phyloP scores from a whole-genome alignment of 2,329 filamentous ascomycete species.

The Paecilomyces dactylethromorphus region DNA sequence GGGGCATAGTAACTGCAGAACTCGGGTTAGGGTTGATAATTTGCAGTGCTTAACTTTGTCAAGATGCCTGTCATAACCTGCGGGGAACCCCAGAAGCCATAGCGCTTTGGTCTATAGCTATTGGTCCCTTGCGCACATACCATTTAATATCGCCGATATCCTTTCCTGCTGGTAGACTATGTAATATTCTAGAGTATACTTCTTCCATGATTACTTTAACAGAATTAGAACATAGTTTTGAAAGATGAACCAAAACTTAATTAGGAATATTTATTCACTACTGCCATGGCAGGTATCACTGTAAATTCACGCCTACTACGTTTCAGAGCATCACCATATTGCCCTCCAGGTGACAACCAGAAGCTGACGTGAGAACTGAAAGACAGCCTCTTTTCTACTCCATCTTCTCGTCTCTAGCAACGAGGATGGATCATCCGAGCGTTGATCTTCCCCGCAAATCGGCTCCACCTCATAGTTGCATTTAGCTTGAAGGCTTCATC shows the following conservation, averaged over 20 bases:
- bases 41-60: too few relatives aligned
- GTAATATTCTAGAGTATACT: too few relatives aligned
- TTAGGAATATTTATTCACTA: neutral
- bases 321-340: neutral
- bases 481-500: neutral
- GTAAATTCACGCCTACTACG: neutral
- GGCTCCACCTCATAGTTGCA: neutral
- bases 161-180: neutral
- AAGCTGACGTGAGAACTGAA: too few relatives aligned
- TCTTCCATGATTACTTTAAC: neutral
- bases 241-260: neutral
- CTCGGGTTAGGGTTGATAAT: too few relatives aligned
- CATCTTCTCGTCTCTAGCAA: neutral
- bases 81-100: too few relatives aligned
- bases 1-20: too few relatives aligned
- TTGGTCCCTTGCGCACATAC: neutral
- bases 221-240: neutral
- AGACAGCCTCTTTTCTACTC: neutral
- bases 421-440: neutral
- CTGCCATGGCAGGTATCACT: neutral
- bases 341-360: neutral
- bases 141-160: neutral
- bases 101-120: too few relatives aligned
- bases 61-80: too few relatives aligned
- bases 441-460: neutral